Conservation (phyloP, 352 stramenopile species). For the Thraustotheca clavata region DNA sequence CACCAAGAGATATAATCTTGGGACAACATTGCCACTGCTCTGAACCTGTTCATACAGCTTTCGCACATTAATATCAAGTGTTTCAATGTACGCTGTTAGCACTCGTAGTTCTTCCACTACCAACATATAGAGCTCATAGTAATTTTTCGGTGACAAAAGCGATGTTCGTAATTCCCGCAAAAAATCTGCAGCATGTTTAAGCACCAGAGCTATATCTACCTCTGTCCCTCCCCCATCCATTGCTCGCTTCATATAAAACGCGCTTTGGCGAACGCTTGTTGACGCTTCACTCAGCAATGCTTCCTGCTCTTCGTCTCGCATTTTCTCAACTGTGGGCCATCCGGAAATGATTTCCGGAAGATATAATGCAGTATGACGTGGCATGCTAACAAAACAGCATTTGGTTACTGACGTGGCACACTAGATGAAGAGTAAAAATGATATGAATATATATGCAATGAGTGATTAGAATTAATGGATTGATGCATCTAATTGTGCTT, state of each 20-base stretch:
- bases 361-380: neutral
- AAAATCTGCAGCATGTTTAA: constrained; percentile 76
- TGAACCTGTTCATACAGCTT: constrained; percentile 94
- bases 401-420: neutral
- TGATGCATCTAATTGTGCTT: neutral
- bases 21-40: constrained; percentile 94
- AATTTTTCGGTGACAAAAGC: constrained; percentile 96
- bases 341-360: neutral
- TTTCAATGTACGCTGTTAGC: constrained; percentile 91
- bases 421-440: neutral
- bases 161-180: constrained; percentile 80
- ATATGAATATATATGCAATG: neutral
- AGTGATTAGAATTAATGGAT: neutral
- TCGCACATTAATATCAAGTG: constrained; percentile 82
- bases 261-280: constrained; percentile 58
- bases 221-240: constrained; percentile 37
- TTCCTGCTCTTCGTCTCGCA: constrained; percentile 35
- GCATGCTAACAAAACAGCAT: too few species aligned
- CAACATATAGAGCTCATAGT: constrained; percentile 97
- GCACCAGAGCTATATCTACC: constrained; percentile 55
- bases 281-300: constrained; percentile 68
- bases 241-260: constrained; percentile 81
- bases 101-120: constrained; percentile 91
- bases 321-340: neutral
- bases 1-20: constrained; percentile 95